Percentiles rank a stretch among this genome's conserved stretches.
These are phyloP conservation scores for Porcisia deanei DNA, from an alignment of 208 protist genomes.

Conservation along the genomic window DNA sequence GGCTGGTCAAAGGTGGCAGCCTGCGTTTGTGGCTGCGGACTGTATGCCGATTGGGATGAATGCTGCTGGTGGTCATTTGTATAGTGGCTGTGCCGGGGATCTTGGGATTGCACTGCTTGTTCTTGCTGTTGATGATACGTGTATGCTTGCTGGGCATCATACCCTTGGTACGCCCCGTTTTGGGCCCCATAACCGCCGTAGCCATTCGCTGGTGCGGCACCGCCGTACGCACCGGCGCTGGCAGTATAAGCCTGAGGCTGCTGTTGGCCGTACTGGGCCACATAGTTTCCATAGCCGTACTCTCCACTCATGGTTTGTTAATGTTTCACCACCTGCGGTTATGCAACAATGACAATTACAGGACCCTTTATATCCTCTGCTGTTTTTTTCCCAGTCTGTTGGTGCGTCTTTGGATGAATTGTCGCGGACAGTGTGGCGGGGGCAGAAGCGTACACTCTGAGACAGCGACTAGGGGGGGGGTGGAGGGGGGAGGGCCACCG, in stretches of 20 bases:
- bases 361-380: neutral
- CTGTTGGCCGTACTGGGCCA: constrained; percentile 30
- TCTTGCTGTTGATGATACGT: constrained; percentile 13
- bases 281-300: constrained; percentile 31
- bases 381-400: neutral
- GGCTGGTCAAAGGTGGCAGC: constrained; percentile 13
- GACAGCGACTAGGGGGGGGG: neutral
- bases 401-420: neutral
- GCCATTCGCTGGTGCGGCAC: constrained; percentile 4
- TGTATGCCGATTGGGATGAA: constrained; percentile 14
- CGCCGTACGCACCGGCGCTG: constrained; percentile 8
- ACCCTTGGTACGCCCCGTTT: constrained; percentile 31
- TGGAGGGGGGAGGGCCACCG: neutral
- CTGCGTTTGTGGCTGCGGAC: constrained; percentile 35
- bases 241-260: constrained; percentile 18
- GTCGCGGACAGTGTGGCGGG: neutral
- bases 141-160: constrained; percentile 15
- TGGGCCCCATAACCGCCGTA: constrained; percentile 22
- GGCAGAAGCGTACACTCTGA: neutral
- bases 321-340: neutral
- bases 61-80: constrained; percentile 9
- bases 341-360: neutral
- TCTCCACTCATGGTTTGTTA: constrained; percentile 16
- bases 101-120: constrained; percentile 6
- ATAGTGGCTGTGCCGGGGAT: constrained; percentile 34